Percentiles rank a stretch among this genome's conserved stretches.
Conservation (phyloP, 2,329 filamentous ascomycete genomes). For the Knufia petricola region DNA sequence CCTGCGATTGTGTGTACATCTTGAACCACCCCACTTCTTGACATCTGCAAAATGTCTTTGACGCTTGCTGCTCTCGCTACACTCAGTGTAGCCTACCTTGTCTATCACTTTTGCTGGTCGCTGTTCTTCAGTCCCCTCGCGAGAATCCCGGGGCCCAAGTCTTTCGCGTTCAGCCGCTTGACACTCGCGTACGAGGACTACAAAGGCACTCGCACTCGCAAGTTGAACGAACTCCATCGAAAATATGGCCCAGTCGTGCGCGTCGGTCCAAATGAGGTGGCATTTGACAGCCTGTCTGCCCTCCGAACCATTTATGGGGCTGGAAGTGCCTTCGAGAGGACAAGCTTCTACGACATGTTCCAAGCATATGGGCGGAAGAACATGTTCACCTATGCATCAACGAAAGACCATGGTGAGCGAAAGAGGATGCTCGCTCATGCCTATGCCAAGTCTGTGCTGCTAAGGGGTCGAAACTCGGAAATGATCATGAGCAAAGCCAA, state of each 20-base stretch:
- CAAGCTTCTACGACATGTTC: constrained; percentile 47
- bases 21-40: too few relatives aligned
- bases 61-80: background rate
- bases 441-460: constrained; percentile 43
- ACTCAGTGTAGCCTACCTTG: background rate
- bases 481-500: constrained; percentile 34
- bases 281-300: constrained; percentile 36
- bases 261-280: constrained; percentile 39
- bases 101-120: background rate
- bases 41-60: background rate
- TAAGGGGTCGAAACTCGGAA: constrained; percentile 26
- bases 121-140: background rate
- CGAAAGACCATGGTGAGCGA: constrained; percentile 37
- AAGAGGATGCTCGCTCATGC: constrained; percentile 42
- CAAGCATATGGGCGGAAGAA: constrained; percentile 37
- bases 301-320: constrained; percentile 47
- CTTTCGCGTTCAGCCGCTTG: background rate
- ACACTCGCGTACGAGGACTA: background rate
- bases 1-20: too few relatives aligned
- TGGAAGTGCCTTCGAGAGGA: constrained; percentile 42
- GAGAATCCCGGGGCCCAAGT: background rate
- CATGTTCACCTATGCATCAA: constrained; percentile 42
- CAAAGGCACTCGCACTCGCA: background rate
- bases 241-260: constrained; percentile 41
- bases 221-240: constrained; percentile 25